Conservation (phyloP, 306 rosid species). For the Cucumis melo region DNA sequence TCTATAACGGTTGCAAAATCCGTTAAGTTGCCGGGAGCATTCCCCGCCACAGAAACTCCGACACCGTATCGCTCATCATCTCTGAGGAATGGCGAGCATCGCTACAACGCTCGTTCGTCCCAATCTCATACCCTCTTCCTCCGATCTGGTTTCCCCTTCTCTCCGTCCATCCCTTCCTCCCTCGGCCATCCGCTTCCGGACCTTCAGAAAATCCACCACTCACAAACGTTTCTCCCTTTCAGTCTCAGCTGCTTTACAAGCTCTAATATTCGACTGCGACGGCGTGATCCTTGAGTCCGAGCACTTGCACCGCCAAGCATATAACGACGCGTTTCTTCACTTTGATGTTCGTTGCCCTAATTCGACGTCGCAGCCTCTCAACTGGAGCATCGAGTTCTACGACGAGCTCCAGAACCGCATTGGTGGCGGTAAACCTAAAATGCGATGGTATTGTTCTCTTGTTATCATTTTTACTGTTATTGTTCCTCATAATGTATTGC, state of each 20-base stretch:
- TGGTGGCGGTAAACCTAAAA: constrained; percentile 96
- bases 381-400: constrained; percentile 60
- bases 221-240: constrained; percentile 24
- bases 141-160: constrained; percentile 5
- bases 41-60: constrained; percentile 29
- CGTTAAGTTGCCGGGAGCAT: constrained; percentile 10
- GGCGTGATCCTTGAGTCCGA: constrained; percentile 89
- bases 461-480: neutral
- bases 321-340: constrained; percentile 70
- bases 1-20: constrained; percentile 19
- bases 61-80: neutral
- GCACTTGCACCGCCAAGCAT: constrained; percentile 87
- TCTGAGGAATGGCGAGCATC: constrained; percentile 39
- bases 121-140: constrained; percentile 13
- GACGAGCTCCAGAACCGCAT: constrained; percentile 73
- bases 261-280: constrained; percentile 84
- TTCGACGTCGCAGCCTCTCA: constrained; percentile 42
- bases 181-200: constrained; percentile 7
- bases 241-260: constrained; percentile 44
- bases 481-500: neutral
- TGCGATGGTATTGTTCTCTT: constrained; percentile 54
- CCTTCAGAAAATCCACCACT: constrained; percentile 1
- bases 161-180: constrained; percentile 19
- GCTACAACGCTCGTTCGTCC: constrained; percentile 18
- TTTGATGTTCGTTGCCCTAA: constrained; percentile 53